Conservation (phyloP, 768 basidiomycete species). For the Phylloporus rhodoxanthus region DNA sequence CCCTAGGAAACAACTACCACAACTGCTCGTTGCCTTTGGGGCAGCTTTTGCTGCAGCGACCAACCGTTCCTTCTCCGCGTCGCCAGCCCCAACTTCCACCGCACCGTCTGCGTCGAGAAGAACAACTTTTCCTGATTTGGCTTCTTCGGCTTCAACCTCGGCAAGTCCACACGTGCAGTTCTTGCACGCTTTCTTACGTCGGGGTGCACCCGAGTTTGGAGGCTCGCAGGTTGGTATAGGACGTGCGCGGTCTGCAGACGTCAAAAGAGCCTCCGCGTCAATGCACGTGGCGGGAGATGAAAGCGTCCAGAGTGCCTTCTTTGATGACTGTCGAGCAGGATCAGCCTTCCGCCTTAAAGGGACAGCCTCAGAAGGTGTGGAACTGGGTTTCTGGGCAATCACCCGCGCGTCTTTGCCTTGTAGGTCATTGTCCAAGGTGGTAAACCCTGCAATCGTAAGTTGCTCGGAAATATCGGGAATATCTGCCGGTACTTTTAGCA, state of each 20-base stretch:
- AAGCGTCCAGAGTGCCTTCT: slow-evolving; percentile 86
- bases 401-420: slow-evolving; percentile 38
- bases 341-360: slow-evolving; percentile 50
- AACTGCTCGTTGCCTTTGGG: slow-evolving; percentile 90
- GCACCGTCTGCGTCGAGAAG: slow-evolving; percentile 58
- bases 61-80: slow-evolving; percentile 61
- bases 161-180: slow-evolving; percentile 94
- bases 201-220: slow-evolving; percentile 40
- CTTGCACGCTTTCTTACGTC: slow-evolving; percentile 91
- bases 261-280: slow-evolving; percentile 79
- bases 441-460: slow-evolving; percentile 64
- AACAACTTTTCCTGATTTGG: slow-evolving; percentile 53
- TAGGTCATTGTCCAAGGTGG: slow-evolving; percentile 40
- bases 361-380: slow-evolving; percentile 33
- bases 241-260: slow-evolving; percentile 72
- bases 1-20: slow-evolving; percentile 95
- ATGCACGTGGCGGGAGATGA: slow-evolving; percentile 66
- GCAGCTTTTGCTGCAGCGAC: slow-evolving; percentile 61
- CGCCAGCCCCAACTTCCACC: slow-evolving; percentile 49
- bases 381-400: slow-evolving; percentile 66
- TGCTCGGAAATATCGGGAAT: slow-evolving; percentile 47
- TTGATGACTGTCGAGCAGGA: slow-evolving; percentile 59
- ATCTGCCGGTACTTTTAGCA: slow-evolving; percentile 48
- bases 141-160: slow-evolving; percentile 86
- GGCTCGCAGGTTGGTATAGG: slow-evolving; percentile 78